Evolutionary conservation across 306 rosid genomes (phyloP).

Genomic region (Prunus fruticosa): DNA sequence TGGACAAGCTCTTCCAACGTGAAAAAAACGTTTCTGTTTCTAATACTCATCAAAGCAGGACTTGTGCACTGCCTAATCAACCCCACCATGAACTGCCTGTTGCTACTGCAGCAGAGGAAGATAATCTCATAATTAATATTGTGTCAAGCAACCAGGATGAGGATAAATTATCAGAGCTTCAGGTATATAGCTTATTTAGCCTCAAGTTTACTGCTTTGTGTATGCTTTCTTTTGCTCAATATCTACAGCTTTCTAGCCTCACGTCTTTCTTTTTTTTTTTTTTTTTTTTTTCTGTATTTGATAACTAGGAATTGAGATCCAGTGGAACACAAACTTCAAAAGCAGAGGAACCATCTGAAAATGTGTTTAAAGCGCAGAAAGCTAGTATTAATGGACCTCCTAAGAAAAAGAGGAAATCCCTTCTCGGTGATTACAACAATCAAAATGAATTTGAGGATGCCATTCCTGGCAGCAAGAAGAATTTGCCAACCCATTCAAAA

Average conservation of each 20-base stretch:
- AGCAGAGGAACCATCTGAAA: slow-evolving; percentile 30
- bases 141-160: slow-evolving; percentile 24
- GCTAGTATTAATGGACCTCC: slow-evolving; percentile 22
- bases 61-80: not conserved
- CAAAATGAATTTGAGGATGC: slow-evolving; percentile 27
- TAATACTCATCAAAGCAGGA: not conserved
- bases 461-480: slow-evolving; percentile 24
- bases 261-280: slow-evolving; percentile 11
- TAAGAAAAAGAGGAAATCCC: slow-evolving; percentile 48
- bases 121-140: slow-evolving; percentile 65
- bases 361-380: slow-evolving; percentile 22
- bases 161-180: slow-evolving; percentile 34
- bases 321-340: not conserved
- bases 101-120: slow-evolving; percentile 34
- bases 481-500: slow-evolving; percentile 20
- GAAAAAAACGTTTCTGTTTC: slow-evolving; percentile 32
- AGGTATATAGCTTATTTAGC: slow-evolving; percentile 24
- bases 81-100: slow-evolving; percentile 14
- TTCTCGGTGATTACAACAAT: slow-evolving; percentile 17
- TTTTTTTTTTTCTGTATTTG: slow-evolving; percentile 4
- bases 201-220: not conserved
- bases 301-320: slow-evolving; percentile 45
- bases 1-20: slow-evolving; percentile 60
- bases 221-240: not conserved
- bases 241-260: slow-evolving; percentile 3